These are phyloP conservation scores for Candida labiduridarum DNA, from an alignment of 1,139 yeast species.

Conservation along the genomic window DNA sequence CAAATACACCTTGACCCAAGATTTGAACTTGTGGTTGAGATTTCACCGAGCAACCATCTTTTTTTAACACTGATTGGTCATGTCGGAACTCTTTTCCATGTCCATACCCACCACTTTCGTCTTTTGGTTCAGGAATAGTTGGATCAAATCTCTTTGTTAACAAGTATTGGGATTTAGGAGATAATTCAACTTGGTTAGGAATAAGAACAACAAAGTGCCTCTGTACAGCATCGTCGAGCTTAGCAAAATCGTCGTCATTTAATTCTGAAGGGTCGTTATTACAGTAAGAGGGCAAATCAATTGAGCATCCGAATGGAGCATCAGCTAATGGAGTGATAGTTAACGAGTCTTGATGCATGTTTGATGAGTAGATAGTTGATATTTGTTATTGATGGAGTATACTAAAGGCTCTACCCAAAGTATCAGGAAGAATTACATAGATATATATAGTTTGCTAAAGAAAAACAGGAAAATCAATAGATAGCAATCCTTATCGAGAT, in stretches of 20 bases:
- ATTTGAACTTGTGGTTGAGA: slow-evolving; percentile 87
- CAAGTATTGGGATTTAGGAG: slow-evolving; percentile 73
- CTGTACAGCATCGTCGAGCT: slow-evolving; percentile 65
- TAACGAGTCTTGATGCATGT: slow-evolving; percentile 28
- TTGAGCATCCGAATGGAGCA: slow-evolving; percentile 67
- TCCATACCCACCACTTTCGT: slow-evolving; percentile 57
- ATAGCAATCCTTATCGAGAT: neutral
- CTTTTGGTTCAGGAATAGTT: slow-evolving; percentile 54
- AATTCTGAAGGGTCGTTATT: slow-evolving; percentile 73
- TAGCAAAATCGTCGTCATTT: slow-evolving; percentile 62
- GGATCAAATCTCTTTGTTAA: slow-evolving; percentile 81
- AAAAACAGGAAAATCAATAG: neutral
- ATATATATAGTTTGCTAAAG: neutral
- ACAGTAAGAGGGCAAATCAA: slow-evolving; percentile 65
- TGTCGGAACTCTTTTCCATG: slow-evolving; percentile 87
- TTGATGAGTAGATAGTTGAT: neutral
- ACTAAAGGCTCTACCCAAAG: neutral
- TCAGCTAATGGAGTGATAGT: slow-evolving; percentile 50
- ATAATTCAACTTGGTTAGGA: slow-evolving; percentile 64
- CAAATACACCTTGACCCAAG: slow-evolving; percentile 78
- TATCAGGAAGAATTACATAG: neutral
- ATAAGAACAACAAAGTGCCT: slow-evolving; percentile 70
- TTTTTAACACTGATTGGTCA: slow-evolving; percentile 70
- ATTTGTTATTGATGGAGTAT: no score
- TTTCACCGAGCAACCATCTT: slow-evolving; percentile 80